Percentiles rank a stretch among this genome's conserved stretches.
These are phyloP conservation scores for Dendrocalamus latiflorus DNA, from an alignment of 202 grass and related monocot genomes.

Conservation along the genomic window DNA sequence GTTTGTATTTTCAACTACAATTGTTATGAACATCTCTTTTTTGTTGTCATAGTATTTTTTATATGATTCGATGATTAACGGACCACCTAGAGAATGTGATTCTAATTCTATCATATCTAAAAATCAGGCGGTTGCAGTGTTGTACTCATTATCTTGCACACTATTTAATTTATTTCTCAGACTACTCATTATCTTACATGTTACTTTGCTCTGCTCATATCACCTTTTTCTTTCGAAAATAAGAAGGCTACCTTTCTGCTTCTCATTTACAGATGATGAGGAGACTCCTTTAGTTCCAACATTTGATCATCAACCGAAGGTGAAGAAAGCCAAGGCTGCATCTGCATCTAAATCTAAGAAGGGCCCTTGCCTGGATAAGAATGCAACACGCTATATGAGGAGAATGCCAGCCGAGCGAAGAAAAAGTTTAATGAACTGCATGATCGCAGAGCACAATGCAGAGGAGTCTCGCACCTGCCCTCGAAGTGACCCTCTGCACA, in stretches of 20 bases:
- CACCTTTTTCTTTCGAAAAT: background rate
- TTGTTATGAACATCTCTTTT: background rate
- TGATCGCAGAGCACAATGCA: conserved; percentile 11
- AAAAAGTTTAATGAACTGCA: conserved; percentile 40
- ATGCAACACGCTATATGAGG: conserved; percentile 44
- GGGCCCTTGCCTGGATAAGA: conserved; percentile 27
- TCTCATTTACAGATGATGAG: conserved; percentile 43
- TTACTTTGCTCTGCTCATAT: background rate
- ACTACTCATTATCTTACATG: background rate
- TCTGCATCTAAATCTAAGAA: conserved; percentile 35
- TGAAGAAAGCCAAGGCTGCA: conserved; percentile 32
- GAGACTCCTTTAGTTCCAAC: conserved; percentile 20
- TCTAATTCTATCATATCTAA: background rate
- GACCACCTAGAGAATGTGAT: background rate
- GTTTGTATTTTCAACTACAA: background rate
- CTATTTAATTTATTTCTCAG: background rate
- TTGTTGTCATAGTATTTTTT: background rate
- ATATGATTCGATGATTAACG: background rate
- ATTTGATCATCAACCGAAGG: background rate
- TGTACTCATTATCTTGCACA: too few relatives aligned
- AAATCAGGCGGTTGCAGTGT: background rate
- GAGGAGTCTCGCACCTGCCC: background rate
- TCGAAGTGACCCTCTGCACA: conserved; percentile 19
- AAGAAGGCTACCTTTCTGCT: background rate
- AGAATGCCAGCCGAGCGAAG: conserved; percentile 45